Base-by-base conservation (phyloP, 257 asterid species). In the Jacaranda copaia region DNA sequence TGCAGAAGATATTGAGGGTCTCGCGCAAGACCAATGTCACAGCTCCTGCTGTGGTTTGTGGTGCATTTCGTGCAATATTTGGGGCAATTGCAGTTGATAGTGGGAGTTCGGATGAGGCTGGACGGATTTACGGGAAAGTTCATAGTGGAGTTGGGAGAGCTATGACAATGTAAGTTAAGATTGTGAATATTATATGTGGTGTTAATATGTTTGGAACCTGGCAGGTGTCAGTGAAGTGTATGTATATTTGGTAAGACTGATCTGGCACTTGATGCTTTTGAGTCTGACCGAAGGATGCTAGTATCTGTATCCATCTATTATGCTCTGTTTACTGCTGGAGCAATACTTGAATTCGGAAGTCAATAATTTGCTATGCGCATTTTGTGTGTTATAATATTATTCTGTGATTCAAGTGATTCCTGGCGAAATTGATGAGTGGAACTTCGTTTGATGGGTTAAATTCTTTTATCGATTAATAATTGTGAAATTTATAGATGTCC, bases 81-180 rank as follows among this genome's bases (percentile, higher is more conserved):
- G 97, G 96, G 75, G 96, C 96, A 2, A 76, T 92, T 59, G 91
- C 95, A 0, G 64, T 89, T 74, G 97, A 92, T 79, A 77, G 89
- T 39, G 81, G 75, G 77, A 89, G 90, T 74, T 76, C 82, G 14
- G 95, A 89, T 63, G 78, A 69, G 75, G 95, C 91, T 14, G 87
- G 86, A 16, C 64, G 53, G 55, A 79, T 84, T 55, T 89, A 81
- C 25, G 38, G 82, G 76, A 80, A 65, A 13, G 64, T 85, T 81
- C 92, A 68, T 64, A 62, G 64, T 58, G 77, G 80, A 55, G 20
- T 39, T 36, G 81, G 81, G 73, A 58, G 70, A 46, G 80, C 80
- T 57, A 8, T 77, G 81, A 72, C 76, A 2, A 81, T 87, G 83
- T 90, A 86, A 86, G 89, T 82, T 75, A 60, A 10, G 18, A 60